phyloP scores from a whole-genome alignment of 2,329 filamentous ascomycete species.

The Sphaerulina vaccinii region DNA sequence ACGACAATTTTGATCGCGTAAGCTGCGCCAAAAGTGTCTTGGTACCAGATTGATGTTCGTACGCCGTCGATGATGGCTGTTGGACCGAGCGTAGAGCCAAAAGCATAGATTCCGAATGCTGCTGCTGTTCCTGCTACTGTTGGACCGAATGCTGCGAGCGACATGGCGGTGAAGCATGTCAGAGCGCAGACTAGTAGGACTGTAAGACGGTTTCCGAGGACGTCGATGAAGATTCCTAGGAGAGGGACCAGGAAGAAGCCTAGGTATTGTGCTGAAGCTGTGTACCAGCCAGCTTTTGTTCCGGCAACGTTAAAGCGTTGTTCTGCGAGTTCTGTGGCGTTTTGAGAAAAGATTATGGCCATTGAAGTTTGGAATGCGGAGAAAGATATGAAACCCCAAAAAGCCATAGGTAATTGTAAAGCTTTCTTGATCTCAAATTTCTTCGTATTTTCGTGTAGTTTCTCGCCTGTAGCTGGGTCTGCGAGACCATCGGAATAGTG shows the following conservation, averaged over 20 bases:
- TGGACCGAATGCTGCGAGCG: constrained; percentile 54
- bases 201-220: constrained; percentile 54
- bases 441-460: constrained; percentile 59
- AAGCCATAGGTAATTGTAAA: constrained; percentile 59
- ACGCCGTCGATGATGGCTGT: constrained; percentile 62
- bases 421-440: constrained; percentile 57
- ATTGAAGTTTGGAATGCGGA: constrained; percentile 60
- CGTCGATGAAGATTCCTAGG: constrained; percentile 57
- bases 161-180: constrained; percentile 56
- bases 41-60: constrained; percentile 60
- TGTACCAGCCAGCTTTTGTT: constrained; percentile 61
- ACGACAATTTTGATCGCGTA: constrained; percentile 62
- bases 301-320: constrained; percentile 57
- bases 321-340: constrained; percentile 62
- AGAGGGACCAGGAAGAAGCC: constrained; percentile 60
- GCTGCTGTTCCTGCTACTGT: constrained; percentile 55
- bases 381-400: constrained; percentile 57
- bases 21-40: constrained; percentile 59
- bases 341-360: constrained; percentile 55
- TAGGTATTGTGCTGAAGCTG: constrained; percentile 55
- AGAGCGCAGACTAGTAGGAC: constrained; percentile 48
- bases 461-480: constrained; percentile 60
- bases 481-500: constrained; percentile 46
- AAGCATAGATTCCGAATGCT: constrained; percentile 59
- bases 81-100: constrained; percentile 56